Evolutionary conservation across 169 alveolate species (phyloP).

Genomic region (Plasmodium gaboni): DNA sequence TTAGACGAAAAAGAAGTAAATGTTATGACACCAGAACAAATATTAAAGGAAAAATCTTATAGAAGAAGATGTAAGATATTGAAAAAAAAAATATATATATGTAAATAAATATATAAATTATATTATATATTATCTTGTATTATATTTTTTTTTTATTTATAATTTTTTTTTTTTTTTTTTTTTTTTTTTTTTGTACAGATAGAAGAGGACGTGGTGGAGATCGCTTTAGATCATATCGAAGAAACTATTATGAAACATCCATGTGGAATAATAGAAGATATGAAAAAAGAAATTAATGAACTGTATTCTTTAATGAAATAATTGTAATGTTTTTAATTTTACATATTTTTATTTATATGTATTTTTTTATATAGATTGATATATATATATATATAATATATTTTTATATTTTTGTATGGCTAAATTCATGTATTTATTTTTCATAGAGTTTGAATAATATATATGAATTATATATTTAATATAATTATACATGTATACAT

Average conservation of each 20-base stretch:
- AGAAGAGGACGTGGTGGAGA: constrained; percentile 64
- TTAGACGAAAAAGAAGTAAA: constrained; percentile 56
- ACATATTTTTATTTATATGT: too few relatives aligned
- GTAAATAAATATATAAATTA: not conserved
- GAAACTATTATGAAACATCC: constrained; percentile 47
- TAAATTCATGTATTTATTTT: too few relatives aligned
- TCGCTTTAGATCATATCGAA: constrained; percentile 34
- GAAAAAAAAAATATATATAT: constrained; percentile 1
- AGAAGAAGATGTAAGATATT: constrained; percentile 47
- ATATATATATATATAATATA: too few relatives aligned
- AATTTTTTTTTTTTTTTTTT: not conserved
- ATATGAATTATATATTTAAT: too few relatives aligned
- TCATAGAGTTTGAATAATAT: too few relatives aligned
- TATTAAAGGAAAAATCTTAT: constrained; percentile 62
- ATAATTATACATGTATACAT: too few relatives aligned
- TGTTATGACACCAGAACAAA: constrained; percentile 67
- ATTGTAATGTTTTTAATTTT: too few relatives aligned
- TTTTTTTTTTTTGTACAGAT: constrained; percentile 18
- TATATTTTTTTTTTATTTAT: not conserved
- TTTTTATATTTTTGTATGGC: too few relatives aligned
- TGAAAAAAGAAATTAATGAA: constrained; percentile 52
- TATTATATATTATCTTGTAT: not conserved
- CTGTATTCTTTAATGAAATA: too few relatives aligned
- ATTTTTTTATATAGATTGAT: too few relatives aligned
- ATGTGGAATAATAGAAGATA: constrained; percentile 74